Conservation (phyloP, 306 rosid genomes). For the Albizia julibrissin region DNA sequence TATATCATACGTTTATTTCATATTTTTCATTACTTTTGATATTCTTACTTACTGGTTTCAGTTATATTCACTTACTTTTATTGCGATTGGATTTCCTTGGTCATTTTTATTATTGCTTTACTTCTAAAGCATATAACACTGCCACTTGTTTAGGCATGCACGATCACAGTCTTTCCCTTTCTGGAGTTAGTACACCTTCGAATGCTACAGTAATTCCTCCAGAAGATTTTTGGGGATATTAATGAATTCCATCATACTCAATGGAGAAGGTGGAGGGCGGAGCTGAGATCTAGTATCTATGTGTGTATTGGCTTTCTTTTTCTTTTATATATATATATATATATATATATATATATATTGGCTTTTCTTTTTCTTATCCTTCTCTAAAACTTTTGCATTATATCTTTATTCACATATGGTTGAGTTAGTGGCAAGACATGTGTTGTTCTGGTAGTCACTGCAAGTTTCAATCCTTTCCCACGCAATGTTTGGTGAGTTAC, state of each 20-base stretch:
- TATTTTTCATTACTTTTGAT: background rate
- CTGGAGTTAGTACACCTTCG: constrained; percentile 51
- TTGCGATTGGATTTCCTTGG: background rate
- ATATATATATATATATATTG: no score
- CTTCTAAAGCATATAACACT: constrained; percentile 4
- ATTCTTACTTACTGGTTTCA: background rate
- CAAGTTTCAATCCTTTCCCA: constrained; percentile 95
- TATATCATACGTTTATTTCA: background rate
- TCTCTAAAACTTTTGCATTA: constrained; percentile 17
- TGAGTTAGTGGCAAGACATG: constrained; percentile 53
- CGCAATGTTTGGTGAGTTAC: constrained; percentile 87
- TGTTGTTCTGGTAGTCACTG: constrained; percentile 76
- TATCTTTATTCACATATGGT: background rate
- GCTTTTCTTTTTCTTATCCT: background rate
- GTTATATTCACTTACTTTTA: background rate
- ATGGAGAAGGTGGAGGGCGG: no score
- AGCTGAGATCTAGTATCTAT: no score
- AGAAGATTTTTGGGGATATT: no score
- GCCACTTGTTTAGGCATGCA: constrained; percentile 51
- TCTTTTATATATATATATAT: no score
- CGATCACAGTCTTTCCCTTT: constrained; percentile 87
- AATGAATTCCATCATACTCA: no score
- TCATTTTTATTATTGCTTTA: background rate
- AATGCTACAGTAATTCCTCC: constrained; percentile 39
- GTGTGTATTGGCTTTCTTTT: no score